Conservation (phyloP, 1,284 basidiomycete species). For the Quambalaria eucalypti region DNA sequence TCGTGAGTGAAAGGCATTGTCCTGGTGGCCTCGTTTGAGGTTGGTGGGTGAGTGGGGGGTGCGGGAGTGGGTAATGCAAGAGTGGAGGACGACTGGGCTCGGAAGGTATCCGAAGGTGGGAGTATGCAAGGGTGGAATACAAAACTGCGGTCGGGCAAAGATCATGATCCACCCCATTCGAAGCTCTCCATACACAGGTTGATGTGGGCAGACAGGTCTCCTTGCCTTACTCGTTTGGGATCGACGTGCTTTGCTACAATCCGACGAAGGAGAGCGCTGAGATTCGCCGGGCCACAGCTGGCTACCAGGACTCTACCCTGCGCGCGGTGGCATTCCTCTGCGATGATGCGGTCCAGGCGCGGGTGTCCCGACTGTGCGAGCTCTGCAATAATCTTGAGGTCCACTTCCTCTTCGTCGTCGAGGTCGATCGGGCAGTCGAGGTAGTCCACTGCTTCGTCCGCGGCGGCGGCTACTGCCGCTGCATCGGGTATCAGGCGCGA, state of each 20-base stretch:
- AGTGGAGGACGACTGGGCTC: no score
- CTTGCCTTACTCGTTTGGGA: constrained; percentile 54
- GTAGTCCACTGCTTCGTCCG: no score
- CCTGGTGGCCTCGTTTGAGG: no score
- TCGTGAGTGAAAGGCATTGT: no score
- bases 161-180: constrained; percentile 20
- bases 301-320: constrained; percentile 60
- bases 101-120: no score
- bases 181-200: constrained; percentile 39
- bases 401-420: constrained; percentile 60
- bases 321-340: constrained; percentile 58
- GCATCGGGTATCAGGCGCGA: no score
- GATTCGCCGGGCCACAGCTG: constrained; percentile 67
- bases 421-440: constrained; percentile 49
- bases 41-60: no score
- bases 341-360: constrained; percentile 59
- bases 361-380: constrained; percentile 65
- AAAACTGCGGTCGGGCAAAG: no score
- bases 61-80: no score
- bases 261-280: constrained; percentile 65
- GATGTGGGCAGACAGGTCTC: constrained; percentile 56
- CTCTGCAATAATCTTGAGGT: constrained; percentile 62
- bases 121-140: no score
- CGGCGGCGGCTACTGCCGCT: no score
- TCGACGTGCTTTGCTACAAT: constrained; percentile 60